A percentile compares a stretch with the other conserved stretches of the same genome.
phyloP scores from a whole-genome alignment of 352 stramenopile genomes.

The Plasmopara viticola region DNA sequence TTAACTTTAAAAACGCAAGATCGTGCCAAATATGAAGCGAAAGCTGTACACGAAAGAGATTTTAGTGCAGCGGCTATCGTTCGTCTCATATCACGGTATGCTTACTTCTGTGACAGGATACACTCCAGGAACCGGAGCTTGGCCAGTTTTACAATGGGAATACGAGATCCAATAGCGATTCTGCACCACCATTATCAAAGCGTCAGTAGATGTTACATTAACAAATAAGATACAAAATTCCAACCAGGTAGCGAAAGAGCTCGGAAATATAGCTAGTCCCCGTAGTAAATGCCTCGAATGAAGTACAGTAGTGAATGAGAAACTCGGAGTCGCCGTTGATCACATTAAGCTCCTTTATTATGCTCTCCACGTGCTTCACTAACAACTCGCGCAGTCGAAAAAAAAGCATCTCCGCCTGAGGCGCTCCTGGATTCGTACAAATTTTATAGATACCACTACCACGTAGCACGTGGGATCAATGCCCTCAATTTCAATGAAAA shows the following conservation, averaged over 20 bases:
- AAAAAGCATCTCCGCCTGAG: conserved; percentile 79
- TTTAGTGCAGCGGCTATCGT: not conserved
- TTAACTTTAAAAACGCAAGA: conserved; percentile 62
- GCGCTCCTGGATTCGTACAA: conserved; percentile 73
- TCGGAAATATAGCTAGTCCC: conserved; percentile 77
- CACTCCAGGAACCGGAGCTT: conserved; percentile 75
- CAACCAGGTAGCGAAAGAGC: conserved; percentile 74
- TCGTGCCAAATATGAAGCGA: conserved; percentile 83
- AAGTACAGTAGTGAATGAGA: conserved; percentile 54
- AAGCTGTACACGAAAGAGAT: conserved; percentile 34
- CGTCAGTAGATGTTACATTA: no score
- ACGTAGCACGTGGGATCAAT: conserved; percentile 1
- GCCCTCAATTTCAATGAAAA: conserved; percentile 1
- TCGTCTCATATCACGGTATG: not conserved
- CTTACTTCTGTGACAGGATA: conserved; percentile 76
- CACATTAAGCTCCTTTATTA: conserved; percentile 52
- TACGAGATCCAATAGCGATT: conserved; percentile 87
- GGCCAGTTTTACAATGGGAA: conserved; percentile 77
- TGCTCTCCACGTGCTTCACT: conserved; percentile 55
- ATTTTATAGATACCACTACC: conserved; percentile 83
- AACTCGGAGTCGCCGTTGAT: conserved; percentile 64
- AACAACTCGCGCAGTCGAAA: conserved; percentile 69
- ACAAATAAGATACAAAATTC: not conserved
- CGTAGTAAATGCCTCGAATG: conserved; percentile 68
- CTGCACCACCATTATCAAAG: conserved; percentile 14